Evolutionary conservation across 2,329 filamentous ascomycete species (phyloP).

Genomic region (Plectosphaerella plurivora): DNA sequence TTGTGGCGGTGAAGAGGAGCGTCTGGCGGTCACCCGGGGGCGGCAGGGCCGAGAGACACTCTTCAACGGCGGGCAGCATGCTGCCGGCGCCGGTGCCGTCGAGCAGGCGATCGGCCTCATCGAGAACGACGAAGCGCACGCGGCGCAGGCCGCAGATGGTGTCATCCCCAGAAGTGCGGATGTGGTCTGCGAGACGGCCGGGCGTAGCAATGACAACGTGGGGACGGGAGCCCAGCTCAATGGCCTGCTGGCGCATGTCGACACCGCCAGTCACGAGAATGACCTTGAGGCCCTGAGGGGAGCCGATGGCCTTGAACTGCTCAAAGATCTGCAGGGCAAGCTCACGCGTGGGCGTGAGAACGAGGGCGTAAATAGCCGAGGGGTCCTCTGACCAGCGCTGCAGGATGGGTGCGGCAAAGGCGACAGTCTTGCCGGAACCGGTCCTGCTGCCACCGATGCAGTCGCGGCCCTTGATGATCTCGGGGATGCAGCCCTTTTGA

Average conservation of each 20-base stretch:
- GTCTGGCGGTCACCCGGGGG: constrained; percentile 79
- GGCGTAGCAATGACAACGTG: constrained; percentile 95
- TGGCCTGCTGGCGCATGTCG: constrained; percentile 88
- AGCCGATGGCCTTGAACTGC: constrained; percentile 89
- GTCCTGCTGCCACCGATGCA: constrained; percentile 94
- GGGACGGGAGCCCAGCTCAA: constrained; percentile 74
- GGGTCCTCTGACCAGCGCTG: constrained; percentile 93
- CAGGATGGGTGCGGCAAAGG: constrained; percentile 90
- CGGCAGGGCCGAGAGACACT: constrained; percentile 78
- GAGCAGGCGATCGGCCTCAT: constrained; percentile 90
- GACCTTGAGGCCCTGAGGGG: constrained; percentile 81
- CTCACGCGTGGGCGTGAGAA: constrained; percentile 87
- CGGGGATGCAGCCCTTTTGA: constrained; percentile 87
- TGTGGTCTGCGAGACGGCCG: constrained; percentile 88
- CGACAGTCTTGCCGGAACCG: constrained; percentile 95
- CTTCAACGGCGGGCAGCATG: constrained; percentile 93
- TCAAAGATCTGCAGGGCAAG: constrained; percentile 94
- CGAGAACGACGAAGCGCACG: constrained; percentile 82
- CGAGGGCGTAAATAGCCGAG: constrained; percentile 81
- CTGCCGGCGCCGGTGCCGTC: constrained; percentile 68
- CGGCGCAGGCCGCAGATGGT: constrained; percentile 78
- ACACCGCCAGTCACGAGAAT: constrained; percentile 87
- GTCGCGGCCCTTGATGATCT: constrained; percentile 85
- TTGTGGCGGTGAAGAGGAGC: constrained; percentile 90
- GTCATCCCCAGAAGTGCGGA: constrained; percentile 85